Conservation (phyloP, 345 rosid species). For the Corchorus capsularis region DNA sequence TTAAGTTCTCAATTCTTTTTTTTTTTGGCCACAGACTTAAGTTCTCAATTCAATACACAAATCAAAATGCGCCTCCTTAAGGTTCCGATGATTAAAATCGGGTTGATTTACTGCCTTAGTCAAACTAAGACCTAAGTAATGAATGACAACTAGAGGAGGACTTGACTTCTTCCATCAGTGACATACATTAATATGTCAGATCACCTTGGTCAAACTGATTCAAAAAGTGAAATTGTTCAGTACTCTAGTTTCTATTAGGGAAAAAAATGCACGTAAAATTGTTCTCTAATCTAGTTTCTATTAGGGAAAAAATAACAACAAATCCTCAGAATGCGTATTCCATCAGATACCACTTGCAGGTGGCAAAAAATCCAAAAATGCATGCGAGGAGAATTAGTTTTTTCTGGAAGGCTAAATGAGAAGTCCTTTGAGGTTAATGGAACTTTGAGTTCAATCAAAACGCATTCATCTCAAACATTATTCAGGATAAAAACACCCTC, state of each 20-base stretch:
- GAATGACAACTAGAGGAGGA: not conserved
- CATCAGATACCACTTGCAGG: not conserved
- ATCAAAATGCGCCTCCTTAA: not conserved
- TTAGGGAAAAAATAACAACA: not conserved
- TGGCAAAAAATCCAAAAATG: not conserved
- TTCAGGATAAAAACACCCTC: not conserved
- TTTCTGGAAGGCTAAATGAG: not conserved
- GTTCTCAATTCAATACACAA: too few relatives aligned
- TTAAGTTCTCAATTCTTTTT: too few relatives aligned
- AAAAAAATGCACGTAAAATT: not conserved
- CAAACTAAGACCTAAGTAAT: not conserved
- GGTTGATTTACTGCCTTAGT: not conserved
- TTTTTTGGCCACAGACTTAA: too few relatives aligned
- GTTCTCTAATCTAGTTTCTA: not conserved
- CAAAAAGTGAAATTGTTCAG: not conserved
- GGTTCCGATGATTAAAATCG: not conserved
- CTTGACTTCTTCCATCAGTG: not conserved
- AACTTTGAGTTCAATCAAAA: not conserved
- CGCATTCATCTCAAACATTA: not conserved
- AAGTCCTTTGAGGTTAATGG: not conserved
- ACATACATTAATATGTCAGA: not conserved
- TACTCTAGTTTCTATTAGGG: not conserved
- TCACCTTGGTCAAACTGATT: conserved; percentile 3
- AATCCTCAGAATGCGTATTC: not conserved
- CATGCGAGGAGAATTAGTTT: not conserved